These are phyloP conservation scores for Rhodotorula taiwanensis DNA, from an alignment of 768 basidiomycete genomes.

Conservation along the genomic window DNA sequence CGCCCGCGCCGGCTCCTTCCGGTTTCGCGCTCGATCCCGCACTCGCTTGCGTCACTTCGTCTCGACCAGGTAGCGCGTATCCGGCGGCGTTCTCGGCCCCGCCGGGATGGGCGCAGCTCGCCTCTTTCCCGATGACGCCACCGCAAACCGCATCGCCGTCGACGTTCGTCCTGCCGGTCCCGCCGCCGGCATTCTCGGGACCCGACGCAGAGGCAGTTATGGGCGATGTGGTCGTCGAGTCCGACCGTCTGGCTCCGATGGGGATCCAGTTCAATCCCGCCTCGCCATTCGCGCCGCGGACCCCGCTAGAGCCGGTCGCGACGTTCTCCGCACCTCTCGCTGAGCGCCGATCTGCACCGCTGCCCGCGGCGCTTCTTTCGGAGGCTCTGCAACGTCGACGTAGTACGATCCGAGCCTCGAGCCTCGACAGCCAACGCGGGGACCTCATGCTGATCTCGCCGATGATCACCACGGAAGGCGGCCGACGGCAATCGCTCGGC, in stretches of 20 bases:
- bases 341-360: not conserved
- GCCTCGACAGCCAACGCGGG: not conserved
- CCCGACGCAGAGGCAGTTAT: not conserved
- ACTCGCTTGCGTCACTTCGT: not conserved
- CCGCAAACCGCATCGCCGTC: conserved; percentile 1
- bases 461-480: conserved; percentile 8
- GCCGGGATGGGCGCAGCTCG: too few species aligned
- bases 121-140: not conserved
- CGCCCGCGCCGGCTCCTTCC: not conserved
- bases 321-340: not conserved
- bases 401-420: conserved; percentile 13
- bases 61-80: not conserved
- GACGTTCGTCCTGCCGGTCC: not conserved
- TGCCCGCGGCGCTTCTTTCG: conserved; percentile 5
- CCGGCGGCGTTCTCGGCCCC: too few species aligned
- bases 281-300: too few species aligned
- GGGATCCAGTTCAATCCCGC: too few species aligned
- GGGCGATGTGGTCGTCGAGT: too few species aligned
- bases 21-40: conserved; percentile 12
- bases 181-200: not conserved
- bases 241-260: too few species aligned
- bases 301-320: not conserved
- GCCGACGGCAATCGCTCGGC: conserved; percentile 31
- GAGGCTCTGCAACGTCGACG: conserved; percentile 27
- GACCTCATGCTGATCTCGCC: conserved; percentile 37